Percentiles rank a stretch among this genome's conserved stretches.
Evolutionary conservation across 2,329 filamentous ascomycete genomes (phyloP).

Genomic region (Aspergillus unguis): DNA sequence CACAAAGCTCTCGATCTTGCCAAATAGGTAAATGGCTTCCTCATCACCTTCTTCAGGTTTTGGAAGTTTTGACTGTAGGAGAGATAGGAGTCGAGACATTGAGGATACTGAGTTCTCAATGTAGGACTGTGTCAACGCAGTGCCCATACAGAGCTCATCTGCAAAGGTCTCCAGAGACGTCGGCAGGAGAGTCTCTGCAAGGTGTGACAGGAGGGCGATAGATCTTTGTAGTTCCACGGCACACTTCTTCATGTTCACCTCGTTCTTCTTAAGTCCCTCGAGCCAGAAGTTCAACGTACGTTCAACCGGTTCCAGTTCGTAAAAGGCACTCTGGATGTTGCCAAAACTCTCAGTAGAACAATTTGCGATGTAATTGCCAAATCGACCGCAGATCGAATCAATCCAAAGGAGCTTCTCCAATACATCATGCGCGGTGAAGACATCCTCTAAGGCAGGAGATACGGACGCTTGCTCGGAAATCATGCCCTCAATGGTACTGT

Average conservation of each 20-base stretch:
- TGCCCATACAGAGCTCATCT: constrained; percentile 74
- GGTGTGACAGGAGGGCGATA: constrained; percentile 80
- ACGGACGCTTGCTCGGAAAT: constrained; percentile 65
- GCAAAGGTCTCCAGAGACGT: constrained; percentile 69
- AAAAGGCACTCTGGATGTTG: constrained; percentile 72
- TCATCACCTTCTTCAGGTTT: constrained; percentile 62
- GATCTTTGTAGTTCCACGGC: constrained; percentile 77
- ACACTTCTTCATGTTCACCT: constrained; percentile 80
- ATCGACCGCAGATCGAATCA: constrained; percentile 75
- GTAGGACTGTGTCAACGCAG: constrained; percentile 72
- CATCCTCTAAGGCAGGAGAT: constrained; percentile 67
- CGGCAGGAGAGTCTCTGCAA: constrained; percentile 75
- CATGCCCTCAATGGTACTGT: constrained; percentile 74
- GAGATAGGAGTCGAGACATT: constrained; percentile 59
- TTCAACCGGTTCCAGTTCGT: constrained; percentile 89
- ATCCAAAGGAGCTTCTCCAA: constrained; percentile 85
- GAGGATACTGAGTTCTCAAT: constrained; percentile 72
- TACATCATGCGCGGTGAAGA: constrained; percentile 75
- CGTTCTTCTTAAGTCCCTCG: constrained; percentile 76
- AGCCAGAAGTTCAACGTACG: constrained; percentile 84
- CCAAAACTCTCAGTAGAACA: constrained; percentile 77
- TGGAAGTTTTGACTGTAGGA: constrained; percentile 66
- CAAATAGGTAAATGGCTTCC: constrained; percentile 64
- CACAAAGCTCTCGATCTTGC: constrained; percentile 68
- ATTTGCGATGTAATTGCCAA: constrained; percentile 73